Evolutionary conservation across 106 monocot genomes (phyloP).

Genomic region (Triglochin maritima): DNA sequence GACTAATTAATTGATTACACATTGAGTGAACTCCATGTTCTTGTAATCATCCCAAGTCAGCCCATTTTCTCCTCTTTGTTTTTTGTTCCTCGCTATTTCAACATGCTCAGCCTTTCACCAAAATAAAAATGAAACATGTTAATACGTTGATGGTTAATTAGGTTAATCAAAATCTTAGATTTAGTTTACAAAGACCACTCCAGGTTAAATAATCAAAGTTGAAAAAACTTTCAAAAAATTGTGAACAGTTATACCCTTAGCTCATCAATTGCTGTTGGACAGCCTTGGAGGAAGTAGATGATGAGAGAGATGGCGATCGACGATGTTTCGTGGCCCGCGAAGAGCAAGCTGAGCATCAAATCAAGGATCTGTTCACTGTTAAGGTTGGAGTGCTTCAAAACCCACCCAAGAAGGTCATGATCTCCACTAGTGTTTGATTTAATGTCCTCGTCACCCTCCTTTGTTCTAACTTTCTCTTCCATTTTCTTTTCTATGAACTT

Average conservation of each 20-base stretch:
- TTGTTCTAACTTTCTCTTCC: constrained; percentile 28
- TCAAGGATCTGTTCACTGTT: constrained; percentile 80
- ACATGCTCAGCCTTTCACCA: constrained; percentile 37
- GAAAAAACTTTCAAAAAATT: too few species aligned
- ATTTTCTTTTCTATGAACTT: constrained; percentile 47
- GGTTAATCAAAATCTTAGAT: too few species aligned
- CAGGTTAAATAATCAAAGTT: too few species aligned
- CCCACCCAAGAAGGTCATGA: constrained; percentile 58
- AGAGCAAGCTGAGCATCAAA: constrained; percentile 66
- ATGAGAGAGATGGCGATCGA: constrained; percentile 53
- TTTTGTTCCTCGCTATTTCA: constrained; percentile 25
- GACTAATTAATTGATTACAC: constrained; percentile 32
- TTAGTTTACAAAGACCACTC: too few species aligned
- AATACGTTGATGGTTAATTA: too few species aligned
- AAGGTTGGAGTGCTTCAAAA: constrained; percentile 35
- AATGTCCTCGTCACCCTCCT: not conserved
- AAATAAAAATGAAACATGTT: too few species aligned
- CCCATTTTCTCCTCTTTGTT: constrained; percentile 27
- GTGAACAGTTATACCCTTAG: constrained; percentile 25
- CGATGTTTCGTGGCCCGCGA: constrained; percentile 75
- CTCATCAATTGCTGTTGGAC: constrained; percentile 43
- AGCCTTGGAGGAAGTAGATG: constrained; percentile 58
- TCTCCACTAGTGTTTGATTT: constrained; percentile 5
- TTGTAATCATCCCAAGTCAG: constrained; percentile 86
- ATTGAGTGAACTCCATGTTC: constrained; percentile 80